phyloP scores from a whole-genome alignment of 2,329 filamentous ascomycete genomes.

The Alternaria triticina region DNA sequence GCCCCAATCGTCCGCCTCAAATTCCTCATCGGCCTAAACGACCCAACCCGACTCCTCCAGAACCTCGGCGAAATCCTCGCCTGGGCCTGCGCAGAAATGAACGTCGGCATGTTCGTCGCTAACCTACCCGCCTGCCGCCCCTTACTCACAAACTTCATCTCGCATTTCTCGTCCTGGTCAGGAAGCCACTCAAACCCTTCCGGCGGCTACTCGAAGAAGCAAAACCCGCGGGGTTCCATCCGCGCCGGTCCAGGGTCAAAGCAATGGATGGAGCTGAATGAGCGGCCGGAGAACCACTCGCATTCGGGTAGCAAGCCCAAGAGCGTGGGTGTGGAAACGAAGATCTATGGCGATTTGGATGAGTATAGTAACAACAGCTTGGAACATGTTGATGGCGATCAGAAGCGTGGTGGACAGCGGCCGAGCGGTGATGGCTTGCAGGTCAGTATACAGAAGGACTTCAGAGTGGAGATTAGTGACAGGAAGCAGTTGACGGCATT shows the following conservation, averaged over 20 bases:
- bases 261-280: slow-evolving; percentile 7
- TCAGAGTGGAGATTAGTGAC: slow-evolving; percentile 1
- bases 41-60: neutral
- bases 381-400: neutral
- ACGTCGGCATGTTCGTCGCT: slow-evolving; percentile 13
- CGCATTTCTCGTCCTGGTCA: slow-evolving; percentile 5
- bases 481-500: neutral
- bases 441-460: slow-evolving; percentile 5
- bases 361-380: neutral
- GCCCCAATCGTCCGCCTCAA: slow-evolving; percentile 11
- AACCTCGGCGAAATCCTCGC: slow-evolving; percentile 10
- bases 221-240: neutral
- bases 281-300: neutral
- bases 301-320: neutral
- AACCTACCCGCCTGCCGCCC: slow-evolving; percentile 11
- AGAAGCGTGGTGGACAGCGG: neutral
- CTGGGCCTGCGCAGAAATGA: slow-evolving; percentile 12
- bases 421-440: neutral
- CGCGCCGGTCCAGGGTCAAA: neutral
- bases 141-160: slow-evolving; percentile 4
- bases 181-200: neutral
- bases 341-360: slow-evolving; percentile 8
- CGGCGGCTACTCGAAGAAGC: neutral
- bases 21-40: slow-evolving; percentile 9
- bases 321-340: neutral